A percentile compares a stretch with the other conserved stretches of the same genome.
Conservation (phyloP, 257 asterid species). For the Linderniella brevidens region DNA sequence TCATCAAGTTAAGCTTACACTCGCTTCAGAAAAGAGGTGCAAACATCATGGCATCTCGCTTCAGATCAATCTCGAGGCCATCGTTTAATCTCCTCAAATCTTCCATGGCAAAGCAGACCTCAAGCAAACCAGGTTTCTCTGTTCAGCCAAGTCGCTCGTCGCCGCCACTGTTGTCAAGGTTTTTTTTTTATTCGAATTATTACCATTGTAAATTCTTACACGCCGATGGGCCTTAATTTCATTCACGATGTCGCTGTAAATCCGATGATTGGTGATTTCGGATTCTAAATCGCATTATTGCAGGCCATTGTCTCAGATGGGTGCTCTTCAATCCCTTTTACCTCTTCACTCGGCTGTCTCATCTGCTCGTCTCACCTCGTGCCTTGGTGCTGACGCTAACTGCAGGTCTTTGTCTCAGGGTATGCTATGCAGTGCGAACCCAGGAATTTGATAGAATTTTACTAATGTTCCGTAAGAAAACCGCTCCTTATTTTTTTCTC, state of each 20-base stretch:
- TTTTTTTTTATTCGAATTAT: neutral
- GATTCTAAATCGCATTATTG: conserved; percentile 5
- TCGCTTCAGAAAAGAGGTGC: too few relatives aligned
- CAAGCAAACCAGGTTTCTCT: conserved; percentile 13
- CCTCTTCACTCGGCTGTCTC: conserved; percentile 78
- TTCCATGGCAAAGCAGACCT: conserved; percentile 25
- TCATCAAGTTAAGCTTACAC: too few relatives aligned
- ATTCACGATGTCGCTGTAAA: neutral
- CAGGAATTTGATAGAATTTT: conserved; percentile 72
- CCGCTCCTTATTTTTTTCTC: too few relatives aligned
- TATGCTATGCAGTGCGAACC: conserved; percentile 93
- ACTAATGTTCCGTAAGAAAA: too few relatives aligned
- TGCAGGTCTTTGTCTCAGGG: conserved; percentile 98
- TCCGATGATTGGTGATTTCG: neutral
- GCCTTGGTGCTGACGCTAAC: conserved; percentile 56
- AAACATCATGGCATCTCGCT: conserved; percentile 35
- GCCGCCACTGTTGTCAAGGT: conserved; percentile 20
- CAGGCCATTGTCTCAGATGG: conserved; percentile 45
- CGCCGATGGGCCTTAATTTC: neutral
- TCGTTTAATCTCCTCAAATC: conserved; percentile 49
- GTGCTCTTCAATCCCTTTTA: conserved; percentile 50
- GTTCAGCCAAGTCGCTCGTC: conserved; percentile 16
- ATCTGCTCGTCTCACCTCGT: conserved; percentile 73
- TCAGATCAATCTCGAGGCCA: conserved; percentile 51
- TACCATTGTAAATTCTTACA: neutral